Evolutionary conservation across 2,329 filamentous ascomycete genomes (phyloP), one percentile per base, ranked within the genome.

Genomic region (Penicillium psychrosexuale): DNA sequence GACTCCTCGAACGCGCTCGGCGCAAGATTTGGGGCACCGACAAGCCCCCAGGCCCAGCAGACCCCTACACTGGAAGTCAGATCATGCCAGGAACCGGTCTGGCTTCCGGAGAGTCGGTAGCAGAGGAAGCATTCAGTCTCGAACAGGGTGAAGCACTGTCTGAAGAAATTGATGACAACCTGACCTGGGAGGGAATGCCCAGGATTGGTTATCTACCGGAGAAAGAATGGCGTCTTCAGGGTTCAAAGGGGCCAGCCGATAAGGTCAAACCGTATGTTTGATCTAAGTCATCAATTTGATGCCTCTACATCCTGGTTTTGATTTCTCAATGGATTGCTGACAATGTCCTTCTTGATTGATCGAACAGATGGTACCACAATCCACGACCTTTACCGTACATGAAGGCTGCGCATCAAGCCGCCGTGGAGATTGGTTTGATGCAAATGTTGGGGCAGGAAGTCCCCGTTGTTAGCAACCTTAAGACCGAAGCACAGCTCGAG

Each of bases 361-460:
- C 27, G 9, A 34, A 33, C 46, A 62, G 57, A 38, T 66, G 54
- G 55, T 61, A 60, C 39, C 27, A 51, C 45, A 51, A 57, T 48
- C 30, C 47, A 22, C 36, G 47, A 0, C 36, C 47, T 27, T 40
- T 53, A 33, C 30, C 54, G 7, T 31, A 55, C 4, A 47, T 39
- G 19, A 17, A 56, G 15, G 75, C 79, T 31, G 75, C 86, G 38
- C 81, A 82, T 58, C 78, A 82, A 57, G 79, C 83, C 4, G 72
- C 82, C 11, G 78, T 85, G 5, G 84, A 87, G 64, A 69, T 83
- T 5, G 78, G 79, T 56, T 70, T 81, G 3, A 68, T 84, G 66
- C 72, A 73, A 56, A 66, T 19, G 19, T 19, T 75, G 50, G 77
- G 74, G 11, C 9, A 7, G 3, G n/a, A 30, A 11, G 12, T 43